Evolutionary conservation across 768 basidiomycete species (phyloP).

Genomic region (Chalciporus sphaerocephalus): DNA sequence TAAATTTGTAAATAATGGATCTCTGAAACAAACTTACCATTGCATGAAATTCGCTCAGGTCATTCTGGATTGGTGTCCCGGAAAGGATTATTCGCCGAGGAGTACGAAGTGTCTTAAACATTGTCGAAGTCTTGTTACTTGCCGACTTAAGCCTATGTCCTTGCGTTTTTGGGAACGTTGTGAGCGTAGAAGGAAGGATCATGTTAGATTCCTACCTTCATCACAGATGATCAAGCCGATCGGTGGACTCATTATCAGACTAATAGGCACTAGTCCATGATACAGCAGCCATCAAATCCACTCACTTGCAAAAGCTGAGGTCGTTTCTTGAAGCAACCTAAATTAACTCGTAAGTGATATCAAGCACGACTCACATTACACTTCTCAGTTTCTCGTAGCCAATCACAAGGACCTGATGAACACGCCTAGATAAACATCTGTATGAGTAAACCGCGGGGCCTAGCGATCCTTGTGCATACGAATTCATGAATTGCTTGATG

Average conservation of each 20-base stretch:
- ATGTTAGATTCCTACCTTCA: slow-evolving; percentile 64
- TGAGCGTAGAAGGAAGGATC: not conserved
- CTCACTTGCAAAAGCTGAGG: slow-evolving; percentile 62
- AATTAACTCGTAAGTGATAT: not conserved
- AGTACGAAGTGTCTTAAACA: slow-evolving; percentile 77
- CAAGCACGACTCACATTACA: slow-evolving; percentile 57
- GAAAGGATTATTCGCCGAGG: slow-evolving; percentile 82
- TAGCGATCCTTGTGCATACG: slow-evolving; percentile 41
- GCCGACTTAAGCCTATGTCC: slow-evolving; percentile 92
- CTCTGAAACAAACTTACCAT: slow-evolving; percentile 59
- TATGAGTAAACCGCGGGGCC: not conserved
- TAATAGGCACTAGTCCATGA: not conserved
- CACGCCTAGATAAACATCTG: slow-evolving; percentile 41
- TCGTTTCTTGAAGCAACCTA: slow-evolving; percentile 40
- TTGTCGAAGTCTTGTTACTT: slow-evolving; percentile 81
- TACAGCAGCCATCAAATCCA: not conserved
- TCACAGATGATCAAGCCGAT: slow-evolving; percentile 94
- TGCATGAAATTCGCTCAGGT: slow-evolving; percentile 89
- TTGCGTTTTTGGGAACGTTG: slow-evolving; percentile 23
- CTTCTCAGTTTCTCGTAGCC: slow-evolving; percentile 89
- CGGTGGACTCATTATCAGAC: slow-evolving; percentile 55
- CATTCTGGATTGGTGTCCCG: slow-evolving; percentile 97
- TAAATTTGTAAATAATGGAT: not conserved
- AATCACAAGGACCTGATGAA: slow-evolving; percentile 85
- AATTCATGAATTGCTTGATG: slow-evolving; percentile 70